Base-by-base conservation (phyloP, 495 filamentous ascomycete species). In the Hypoxylon lienhwacheense region DNA sequence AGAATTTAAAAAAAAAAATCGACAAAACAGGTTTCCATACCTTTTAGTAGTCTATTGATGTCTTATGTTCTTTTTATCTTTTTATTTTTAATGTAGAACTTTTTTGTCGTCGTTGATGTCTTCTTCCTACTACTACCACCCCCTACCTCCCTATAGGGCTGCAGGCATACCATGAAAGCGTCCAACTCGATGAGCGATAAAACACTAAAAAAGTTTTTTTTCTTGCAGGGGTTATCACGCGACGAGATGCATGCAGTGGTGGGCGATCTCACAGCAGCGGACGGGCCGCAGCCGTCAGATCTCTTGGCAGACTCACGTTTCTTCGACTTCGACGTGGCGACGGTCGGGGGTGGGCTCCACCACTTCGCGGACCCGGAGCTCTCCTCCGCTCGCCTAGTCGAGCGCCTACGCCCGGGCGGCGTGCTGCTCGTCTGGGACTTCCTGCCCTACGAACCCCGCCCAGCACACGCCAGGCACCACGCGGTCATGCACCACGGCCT, bases 341-440 rank as follows among this genome's bases (percentile, higher is more conserved):
- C 77, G 11, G 77, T 89, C 21, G 82, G 86, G 16, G 75, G 82
- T 46, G 87, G 81, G 1, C 77, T 89, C 57, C 88, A 91, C 65
- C 87, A 91, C 61, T 88, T 91, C 53, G 77, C 83, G 40, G 69
- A 85, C 51, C 81, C 85, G 0, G 70, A 68, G 3, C 67, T 78
- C 31, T 81, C 82, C 7, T 67, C 84, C 33, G 69, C 73, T 43
- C 67, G 79, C 17, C 73, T 91, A 10, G 77, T 72, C 15, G 70
- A 79, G 61, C 75, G 85, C 7, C 63, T 91, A 32, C 81, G 77
- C 50, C 73, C 77, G 1, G 83, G 81, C 17, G 87, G 86, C 20
- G 81, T 83, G 2, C 70, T 85, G 31, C 45, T 86, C n/a, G 76
- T 90, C 48, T 69, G 85, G 26, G 87, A 91, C 51, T 79, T 90